Base-by-base conservation (phyloP, 306 rosid species). In the Astragalus glycyphyllos region DNA sequence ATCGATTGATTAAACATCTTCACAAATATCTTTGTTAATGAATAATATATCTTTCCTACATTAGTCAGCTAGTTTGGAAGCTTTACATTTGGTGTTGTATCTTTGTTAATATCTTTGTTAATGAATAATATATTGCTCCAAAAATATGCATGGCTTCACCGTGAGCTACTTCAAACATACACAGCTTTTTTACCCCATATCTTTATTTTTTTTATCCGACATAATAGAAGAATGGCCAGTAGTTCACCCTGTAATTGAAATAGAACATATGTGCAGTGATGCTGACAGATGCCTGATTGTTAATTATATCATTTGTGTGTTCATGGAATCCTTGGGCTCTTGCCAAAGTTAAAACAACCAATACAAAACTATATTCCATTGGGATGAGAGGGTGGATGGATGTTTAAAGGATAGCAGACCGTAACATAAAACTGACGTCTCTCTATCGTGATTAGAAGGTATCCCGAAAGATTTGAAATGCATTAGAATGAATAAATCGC, bases 11-110 rank as follows among this genome's bases (percentile, higher is more conserved):
- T 3, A 34, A 76, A 58, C 20, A 53, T 60, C 58, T 78, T 73
- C 6, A 26, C 31, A 26, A 26, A 26, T 26, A 26, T 26, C 3
- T 26, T 26, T 26, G 31, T 26, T 26, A 2, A 26, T 26, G 31
- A 26, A 26, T 26, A 26, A 2, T 26, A 26, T 26, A 26, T 45
- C 51, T 78, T 42, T 72, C 58, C 58, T 72, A 50, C 31, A 72
- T 58, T 41, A 16, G 37, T 55, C 51, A 50, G 51, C 59, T 79
- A 78, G 70, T 72, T 78, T 40, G 73, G 59, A 65, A 65, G 42
- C 72, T 34, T 58, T 49, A 48, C 14, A 58, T 65, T 65, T 61
- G 16, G 26, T 71, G 31, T 47, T n/a, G 20, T 71, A 13, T 55
- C 50, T 47, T 41, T 64, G 13, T 71, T 64, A 64, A 34, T 71